Evolutionary conservation across 305 asterid genomes (phyloP).

Genomic region (Fraxinus nigra): DNA sequence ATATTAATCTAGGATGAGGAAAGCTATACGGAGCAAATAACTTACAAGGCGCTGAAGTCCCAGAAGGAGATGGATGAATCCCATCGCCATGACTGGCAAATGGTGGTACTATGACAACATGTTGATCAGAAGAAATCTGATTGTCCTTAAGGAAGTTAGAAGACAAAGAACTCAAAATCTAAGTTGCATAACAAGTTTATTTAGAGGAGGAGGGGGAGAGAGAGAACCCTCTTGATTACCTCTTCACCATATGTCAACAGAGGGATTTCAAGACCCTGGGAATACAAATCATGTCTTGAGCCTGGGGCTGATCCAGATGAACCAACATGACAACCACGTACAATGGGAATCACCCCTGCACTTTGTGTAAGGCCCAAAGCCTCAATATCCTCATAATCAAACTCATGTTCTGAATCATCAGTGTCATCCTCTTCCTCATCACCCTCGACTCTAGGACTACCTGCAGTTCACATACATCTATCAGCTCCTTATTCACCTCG

Average conservation of each 20-base stretch:
- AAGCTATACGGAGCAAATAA: constrained; percentile 14
- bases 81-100: constrained; percentile 36
- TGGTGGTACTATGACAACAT: constrained; percentile 67
- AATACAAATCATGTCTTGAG: neutral
- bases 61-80: constrained; percentile 37
- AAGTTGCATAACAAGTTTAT: neutral
- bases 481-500: neutral
- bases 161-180: neutral
- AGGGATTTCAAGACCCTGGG: constrained; percentile 47
- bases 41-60: constrained; percentile 51
- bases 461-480: constrained; percentile 34
- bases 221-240: constrained; percentile 32
- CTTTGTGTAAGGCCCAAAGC: constrained; percentile 25
- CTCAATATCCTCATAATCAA: constrained; percentile 49
- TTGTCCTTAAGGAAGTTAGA: constrained; percentile 36
- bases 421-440: constrained; percentile 83
- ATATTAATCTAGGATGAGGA: neutral
- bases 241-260: constrained; percentile 77
- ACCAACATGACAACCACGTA: constrained; percentile 35
- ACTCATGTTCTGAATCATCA: constrained; percentile 83
- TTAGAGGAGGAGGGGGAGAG: neutral
- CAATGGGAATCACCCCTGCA: constrained; percentile 30
- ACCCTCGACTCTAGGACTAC: constrained; percentile 85
- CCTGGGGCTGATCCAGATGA: constrained; percentile 23
- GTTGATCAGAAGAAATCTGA: constrained; percentile 49